phyloP scores from a whole-genome alignment of 768 basidiomycete genomes.

The Lactarius indigo region DNA sequence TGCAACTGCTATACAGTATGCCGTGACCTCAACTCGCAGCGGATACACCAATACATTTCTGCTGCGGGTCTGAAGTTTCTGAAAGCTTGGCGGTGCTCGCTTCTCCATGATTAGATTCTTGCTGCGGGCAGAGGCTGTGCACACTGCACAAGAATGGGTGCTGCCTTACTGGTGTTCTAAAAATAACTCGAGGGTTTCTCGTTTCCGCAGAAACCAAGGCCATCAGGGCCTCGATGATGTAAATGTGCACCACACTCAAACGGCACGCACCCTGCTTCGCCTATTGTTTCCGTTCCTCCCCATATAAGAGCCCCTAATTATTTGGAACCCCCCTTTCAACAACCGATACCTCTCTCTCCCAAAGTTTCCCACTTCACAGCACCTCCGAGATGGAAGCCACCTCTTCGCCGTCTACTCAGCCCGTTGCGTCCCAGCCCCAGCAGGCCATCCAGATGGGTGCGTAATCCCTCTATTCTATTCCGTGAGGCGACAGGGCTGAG shows the following conservation, averaged over 20 bases:
- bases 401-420: conserved; percentile 29
- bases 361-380: background rate
- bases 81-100: too few relatives aligned
- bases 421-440: conserved; percentile 53
- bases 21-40: too few relatives aligned
- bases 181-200: background rate
- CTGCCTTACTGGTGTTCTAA: background rate
- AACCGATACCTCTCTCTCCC: background rate
- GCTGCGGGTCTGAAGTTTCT: too few relatives aligned
- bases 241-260: background rate
- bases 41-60: too few relatives aligned
- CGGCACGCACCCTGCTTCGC: background rate
- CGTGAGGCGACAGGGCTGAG: background rate
- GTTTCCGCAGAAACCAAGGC: background rate
- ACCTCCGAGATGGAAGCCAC: conserved; percentile 30
- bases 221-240: background rate
- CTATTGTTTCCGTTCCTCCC: too few relatives aligned
- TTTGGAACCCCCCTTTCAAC: too few relatives aligned
- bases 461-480: conserved; percentile 29
- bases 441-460: conserved; percentile 61
- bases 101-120: too few relatives aligned
- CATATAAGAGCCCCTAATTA: background rate
- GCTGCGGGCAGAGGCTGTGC: background rate
- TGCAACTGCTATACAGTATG: too few relatives aligned
- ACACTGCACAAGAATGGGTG: background rate